phyloP scores from a whole-genome alignment of 2,329 filamentous ascomycete genomes.

The Sporothrix phasma region DNA sequence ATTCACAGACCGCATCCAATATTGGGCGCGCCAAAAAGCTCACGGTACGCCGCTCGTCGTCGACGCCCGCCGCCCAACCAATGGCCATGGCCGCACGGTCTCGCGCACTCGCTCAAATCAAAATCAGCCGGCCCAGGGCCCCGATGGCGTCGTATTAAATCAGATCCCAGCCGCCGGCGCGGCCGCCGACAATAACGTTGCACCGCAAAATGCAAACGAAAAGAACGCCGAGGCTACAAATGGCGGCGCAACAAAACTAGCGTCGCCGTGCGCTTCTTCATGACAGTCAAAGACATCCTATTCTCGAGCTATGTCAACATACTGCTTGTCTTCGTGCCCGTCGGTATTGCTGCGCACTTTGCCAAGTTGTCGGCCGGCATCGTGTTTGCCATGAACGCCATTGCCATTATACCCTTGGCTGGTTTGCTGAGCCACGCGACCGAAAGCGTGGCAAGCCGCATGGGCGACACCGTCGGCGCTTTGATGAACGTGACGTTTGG shows the following conservation, averaged over 20 bases:
- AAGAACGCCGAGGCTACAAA: neutral
- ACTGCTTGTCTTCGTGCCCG: slow-evolving; percentile 59
- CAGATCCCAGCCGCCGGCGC: neutral
- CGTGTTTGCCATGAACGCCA: slow-evolving; percentile 52
- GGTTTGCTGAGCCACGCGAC: slow-evolving; percentile 75
- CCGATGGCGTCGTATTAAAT: neutral
- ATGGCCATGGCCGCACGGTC: neutral
- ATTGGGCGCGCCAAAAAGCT: slow-evolving; percentile 25
- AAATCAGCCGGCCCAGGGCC: neutral
- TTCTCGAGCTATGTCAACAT: slow-evolving; percentile 55
- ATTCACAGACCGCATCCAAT: slow-evolving; percentile 23
- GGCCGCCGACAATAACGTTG: neutral
- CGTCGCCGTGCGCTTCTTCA: slow-evolving; percentile 30
- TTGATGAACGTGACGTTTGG: slow-evolving; percentile 86
- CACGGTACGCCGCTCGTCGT: slow-evolving; percentile 21
- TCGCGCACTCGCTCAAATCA: neutral
- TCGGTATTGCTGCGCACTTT: slow-evolving; percentile 49
- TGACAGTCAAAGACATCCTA: slow-evolving; percentile 42
- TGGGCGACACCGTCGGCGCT: slow-evolving; percentile 78
- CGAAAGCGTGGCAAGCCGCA: slow-evolving; percentile 73
- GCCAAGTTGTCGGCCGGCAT: slow-evolving; percentile 28
- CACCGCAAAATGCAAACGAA: slow-evolving; percentile 7
- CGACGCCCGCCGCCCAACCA: neutral
- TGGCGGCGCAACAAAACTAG: slow-evolving; percentile 13
- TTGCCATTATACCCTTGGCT: slow-evolving; percentile 76